A percentile compares a stretch with the other conserved stretches of the same genome.
Evolutionary conservation across 2,329 filamentous ascomycete species (phyloP).

Genomic region (Harringtonia aguacate): DNA sequence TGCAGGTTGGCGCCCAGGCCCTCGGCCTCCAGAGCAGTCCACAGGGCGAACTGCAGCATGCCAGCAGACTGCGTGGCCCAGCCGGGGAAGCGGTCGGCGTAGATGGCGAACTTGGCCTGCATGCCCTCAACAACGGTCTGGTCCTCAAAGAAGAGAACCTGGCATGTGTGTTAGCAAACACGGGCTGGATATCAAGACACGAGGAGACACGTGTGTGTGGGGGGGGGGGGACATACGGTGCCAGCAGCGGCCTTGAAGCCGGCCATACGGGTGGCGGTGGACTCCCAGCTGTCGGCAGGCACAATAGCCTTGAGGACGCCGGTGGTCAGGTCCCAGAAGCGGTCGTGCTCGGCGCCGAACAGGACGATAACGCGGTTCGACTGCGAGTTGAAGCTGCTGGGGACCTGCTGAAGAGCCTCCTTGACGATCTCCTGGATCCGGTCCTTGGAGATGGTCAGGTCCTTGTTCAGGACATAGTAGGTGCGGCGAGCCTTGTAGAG

Average conservation of each 20-base stretch:
- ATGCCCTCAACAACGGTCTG: slow-evolving; percentile 52
- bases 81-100: slow-evolving; percentile 67
- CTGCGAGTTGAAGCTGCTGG: slow-evolving; percentile 84
- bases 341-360: slow-evolving; percentile 72
- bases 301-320: slow-evolving; percentile 59
- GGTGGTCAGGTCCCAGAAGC: slow-evolving; percentile 69
- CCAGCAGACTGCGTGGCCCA: slow-evolving; percentile 70
- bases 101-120: slow-evolving; percentile 59
- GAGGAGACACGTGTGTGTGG: not conserved
- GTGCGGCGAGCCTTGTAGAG: slow-evolving; percentile 58
- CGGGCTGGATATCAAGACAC: not conserved
- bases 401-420: slow-evolving; percentile 56
- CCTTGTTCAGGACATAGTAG: slow-evolving; percentile 57
- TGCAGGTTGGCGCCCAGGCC: slow-evolving; percentile 83
- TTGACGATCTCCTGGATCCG: slow-evolving; percentile 56
- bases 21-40: slow-evolving; percentile 74
- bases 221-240: slow-evolving; percentile 45
- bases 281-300: slow-evolving; percentile 49
- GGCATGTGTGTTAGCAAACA: not conserved
- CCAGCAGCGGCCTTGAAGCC: slow-evolving; percentile 64
- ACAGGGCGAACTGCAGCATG: slow-evolving; percentile 74
- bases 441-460: slow-evolving; percentile 44
- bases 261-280: slow-evolving; percentile 31
- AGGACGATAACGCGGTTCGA: slow-evolving; percentile 69
- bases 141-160: slow-evolving; percentile 83